Conservation (phyloP, 768 basidiomycete genomes). For the Russula emetica region DNA sequence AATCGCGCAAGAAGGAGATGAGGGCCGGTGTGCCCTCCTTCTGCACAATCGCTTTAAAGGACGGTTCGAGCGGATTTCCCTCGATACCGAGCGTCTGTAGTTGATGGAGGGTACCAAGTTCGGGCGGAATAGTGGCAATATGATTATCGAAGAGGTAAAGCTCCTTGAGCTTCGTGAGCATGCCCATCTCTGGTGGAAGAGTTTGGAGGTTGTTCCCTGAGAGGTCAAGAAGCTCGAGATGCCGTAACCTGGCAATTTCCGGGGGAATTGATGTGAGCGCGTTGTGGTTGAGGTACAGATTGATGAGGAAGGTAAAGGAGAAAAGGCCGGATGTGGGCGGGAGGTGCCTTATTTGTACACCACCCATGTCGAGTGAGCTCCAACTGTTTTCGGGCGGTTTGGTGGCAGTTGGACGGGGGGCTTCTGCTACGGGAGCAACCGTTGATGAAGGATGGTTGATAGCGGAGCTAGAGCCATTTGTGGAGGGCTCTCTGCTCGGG, state of each 20-base stretch:
- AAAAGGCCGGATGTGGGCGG: conserved; percentile 72
- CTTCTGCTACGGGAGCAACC: conserved; percentile 65
- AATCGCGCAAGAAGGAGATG: conserved; percentile 88
- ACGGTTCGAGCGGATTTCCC: conserved; percentile 87
- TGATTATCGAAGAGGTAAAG: conserved; percentile 95
- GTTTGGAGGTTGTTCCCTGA: conserved; percentile 79
- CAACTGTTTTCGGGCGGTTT: conserved; percentile 75
- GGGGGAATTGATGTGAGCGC: conserved; percentile 71
- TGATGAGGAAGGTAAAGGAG: conserved; percentile 87
- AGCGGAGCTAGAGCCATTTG: conserved; percentile 35
- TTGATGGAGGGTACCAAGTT: conserved; percentile 88
- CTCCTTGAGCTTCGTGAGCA: conserved; percentile 86
- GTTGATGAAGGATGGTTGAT: conserved; percentile 71
- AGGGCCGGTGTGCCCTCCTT: conserved; percentile 92
- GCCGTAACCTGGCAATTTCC: conserved; percentile 76
- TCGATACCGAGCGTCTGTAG: conserved; percentile 92
- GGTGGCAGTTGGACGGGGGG: conserved; percentile 57
- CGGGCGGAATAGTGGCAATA: conserved; percentile 75
- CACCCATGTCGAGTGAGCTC: conserved; percentile 94
- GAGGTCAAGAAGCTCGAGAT: conserved; percentile 86
- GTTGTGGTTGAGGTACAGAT: conserved; percentile 97
- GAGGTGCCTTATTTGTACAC: conserved; percentile 87
- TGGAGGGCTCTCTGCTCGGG: conserved; percentile 36
- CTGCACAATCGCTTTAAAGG: conserved; percentile 76
- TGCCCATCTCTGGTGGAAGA: conserved; percentile 84